These are phyloP conservation scores for Aspergillus luchuensis DNA, from an alignment of 2,329 filamentous ascomycete species.

Conservation along the genomic window DNA sequence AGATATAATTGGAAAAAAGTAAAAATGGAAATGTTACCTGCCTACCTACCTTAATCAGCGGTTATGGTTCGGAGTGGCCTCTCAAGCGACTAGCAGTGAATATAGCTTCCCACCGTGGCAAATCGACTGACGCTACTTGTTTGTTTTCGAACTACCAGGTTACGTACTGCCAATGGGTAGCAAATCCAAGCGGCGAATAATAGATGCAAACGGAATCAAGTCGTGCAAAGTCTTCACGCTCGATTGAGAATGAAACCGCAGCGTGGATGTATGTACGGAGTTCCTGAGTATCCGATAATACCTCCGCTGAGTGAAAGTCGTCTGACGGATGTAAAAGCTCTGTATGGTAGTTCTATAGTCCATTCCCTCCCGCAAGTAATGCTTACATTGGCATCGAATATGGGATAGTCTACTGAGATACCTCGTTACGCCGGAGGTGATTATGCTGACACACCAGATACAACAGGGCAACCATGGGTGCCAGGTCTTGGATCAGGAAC, in stretches of 20 bases:
- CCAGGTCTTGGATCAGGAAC: neutral
- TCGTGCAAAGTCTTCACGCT: neutral
- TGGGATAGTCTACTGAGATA: neutral
- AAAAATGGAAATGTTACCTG: constrained; percentile 5
- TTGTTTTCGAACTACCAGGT: neutral
- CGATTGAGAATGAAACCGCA: neutral
- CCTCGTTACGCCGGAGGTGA: neutral
- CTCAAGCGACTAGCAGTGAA: neutral
- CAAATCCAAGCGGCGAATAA: neutral
- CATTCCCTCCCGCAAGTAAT: neutral
- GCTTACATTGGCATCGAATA: neutral
- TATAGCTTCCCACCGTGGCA: neutral
- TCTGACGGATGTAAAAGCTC: neutral
- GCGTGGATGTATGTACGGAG: neutral
- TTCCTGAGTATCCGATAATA: neutral
- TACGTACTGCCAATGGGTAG: neutral
- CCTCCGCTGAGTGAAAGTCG: neutral
- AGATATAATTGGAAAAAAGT: constrained; percentile 1
- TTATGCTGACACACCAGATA: neutral
- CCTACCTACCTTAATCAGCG: constrained; percentile 4
- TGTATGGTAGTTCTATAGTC: neutral
- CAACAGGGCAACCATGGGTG: neutral
- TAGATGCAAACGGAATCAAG: neutral
- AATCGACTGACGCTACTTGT: neutral
- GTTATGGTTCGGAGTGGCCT: neutral